Evolutionary conservation across 192 early-diverging fungal species (phyloP).

Genomic region (Backusella psychrophila): DNA sequence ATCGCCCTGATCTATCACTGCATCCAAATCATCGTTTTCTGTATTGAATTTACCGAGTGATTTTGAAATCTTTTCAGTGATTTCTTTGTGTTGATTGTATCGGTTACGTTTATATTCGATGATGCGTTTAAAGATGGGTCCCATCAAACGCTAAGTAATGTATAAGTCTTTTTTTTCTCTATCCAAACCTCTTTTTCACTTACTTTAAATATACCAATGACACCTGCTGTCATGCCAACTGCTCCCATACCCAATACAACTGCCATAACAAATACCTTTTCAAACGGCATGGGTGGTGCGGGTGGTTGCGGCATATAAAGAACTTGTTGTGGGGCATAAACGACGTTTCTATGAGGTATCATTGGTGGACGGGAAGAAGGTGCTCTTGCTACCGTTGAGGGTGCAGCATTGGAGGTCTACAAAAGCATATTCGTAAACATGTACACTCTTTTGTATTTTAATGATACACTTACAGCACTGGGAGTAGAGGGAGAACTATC

Average conservation of each 20-base stretch:
- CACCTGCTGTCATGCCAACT: conserved; percentile 23
- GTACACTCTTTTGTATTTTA: neutral
- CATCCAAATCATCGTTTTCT: conserved; percentile 12
- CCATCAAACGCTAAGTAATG: conserved; percentile 6
- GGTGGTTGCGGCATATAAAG: conserved; percentile 24
- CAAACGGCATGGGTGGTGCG: conserved; percentile 18
- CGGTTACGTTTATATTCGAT: conserved; percentile 9
- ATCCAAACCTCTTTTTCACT: neutral
- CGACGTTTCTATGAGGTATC: neutral
- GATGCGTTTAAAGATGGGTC: conserved; percentile 20
- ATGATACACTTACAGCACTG: neutral
- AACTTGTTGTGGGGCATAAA: conserved; percentile 16
- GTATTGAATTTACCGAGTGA: neutral
- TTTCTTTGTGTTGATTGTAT: conserved; percentile 15
- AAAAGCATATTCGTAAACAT: neutral
- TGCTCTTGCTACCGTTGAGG: neutral
- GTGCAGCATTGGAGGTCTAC: neutral
- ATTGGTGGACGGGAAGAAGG: conserved; percentile 14
- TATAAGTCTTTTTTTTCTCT: neutral
- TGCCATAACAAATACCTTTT: conserved; percentile 26
- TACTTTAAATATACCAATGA: conserved; percentile 37
- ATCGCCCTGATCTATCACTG: conserved; percentile 10
- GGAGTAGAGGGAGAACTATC: neutral
- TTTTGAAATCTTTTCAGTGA: neutral
- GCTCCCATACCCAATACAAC: conserved; percentile 23